Base-by-base conservation (phyloP, 2,329 filamentous ascomycete species). In the Colletotrichum kahawae region DNA sequence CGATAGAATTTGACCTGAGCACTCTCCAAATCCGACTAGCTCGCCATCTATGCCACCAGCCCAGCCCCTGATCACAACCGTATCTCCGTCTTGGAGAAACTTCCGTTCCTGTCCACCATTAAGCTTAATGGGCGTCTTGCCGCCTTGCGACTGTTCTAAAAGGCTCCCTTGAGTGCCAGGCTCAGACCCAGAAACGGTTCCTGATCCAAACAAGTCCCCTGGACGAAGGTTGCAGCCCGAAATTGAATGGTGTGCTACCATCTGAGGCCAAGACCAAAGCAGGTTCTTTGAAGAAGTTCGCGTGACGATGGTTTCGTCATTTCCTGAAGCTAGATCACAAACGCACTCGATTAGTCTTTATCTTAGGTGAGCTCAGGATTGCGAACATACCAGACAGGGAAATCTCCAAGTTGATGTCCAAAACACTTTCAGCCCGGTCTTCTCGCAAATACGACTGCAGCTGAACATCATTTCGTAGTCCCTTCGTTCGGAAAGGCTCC, bases 241-340 rank as follows among this genome's bases (percentile, higher is more conserved):
- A 71, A 95, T 90, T 2, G 93, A 92, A 82, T 97, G 95, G 82
- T 97, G 95, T 0, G 95, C 90, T 33, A 97, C 86, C 94, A 96
- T 96, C 82, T 97, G 95, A 1, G 93, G 90, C 85, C 95, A 97
- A 0, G 94, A 96, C 89, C 92, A 97, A 1, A 96, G 87, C 2
- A 97, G 86, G 65, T 87, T 83, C n/a, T 78, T 82, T 0, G 83
- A 81, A 33, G 79, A 84, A 7, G 84, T 84, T 57, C 78, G 79
- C 18, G 78, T 81, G 14, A 86, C 79, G n/a, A 81, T 79, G 0
- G 90, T 77, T 8, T 82, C 82, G 4, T 78, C 75, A 33, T 79
- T 76, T 7, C 81, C 82, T 84, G 27, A 2, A 8, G 8, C 56
- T 34, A 18, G 2, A 13, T 29, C 8, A 6, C n/a, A 33, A 62